Evolutionary conservation across 352 stramenopile genomes (phyloP).

Genomic region (Thraustotheca clavata): DNA sequence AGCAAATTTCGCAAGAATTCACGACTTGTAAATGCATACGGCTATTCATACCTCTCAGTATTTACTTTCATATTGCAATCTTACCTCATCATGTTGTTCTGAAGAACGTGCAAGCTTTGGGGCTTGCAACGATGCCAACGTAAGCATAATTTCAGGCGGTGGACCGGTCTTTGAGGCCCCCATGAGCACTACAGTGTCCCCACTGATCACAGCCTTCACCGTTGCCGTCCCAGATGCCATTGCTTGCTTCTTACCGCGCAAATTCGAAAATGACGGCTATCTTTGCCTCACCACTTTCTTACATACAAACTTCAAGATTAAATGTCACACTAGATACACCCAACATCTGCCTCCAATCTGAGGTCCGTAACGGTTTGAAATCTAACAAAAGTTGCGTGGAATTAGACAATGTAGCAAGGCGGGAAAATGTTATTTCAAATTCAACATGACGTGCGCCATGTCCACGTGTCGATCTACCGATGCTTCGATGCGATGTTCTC

Average conservation of each 20-base stretch:
- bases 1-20: conserved; percentile 94
- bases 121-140: conserved; percentile 91
- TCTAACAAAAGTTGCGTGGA: background rate
- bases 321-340: background rate
- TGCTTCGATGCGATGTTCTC: background rate
- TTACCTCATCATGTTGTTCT: conserved; percentile 55
- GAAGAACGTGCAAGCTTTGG: conserved; percentile 79
- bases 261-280: conserved; percentile 9
- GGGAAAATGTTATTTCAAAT: too few species aligned
- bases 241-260: background rate
- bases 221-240: conserved; percentile 85
- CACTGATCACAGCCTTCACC: conserved; percentile 96
- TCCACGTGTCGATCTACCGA: background rate
- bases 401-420: too few species aligned
- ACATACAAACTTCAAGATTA: background rate
- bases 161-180: conserved; percentile 74
- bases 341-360: background rate
- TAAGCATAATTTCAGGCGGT: conserved; percentile 94
- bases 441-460: background rate
- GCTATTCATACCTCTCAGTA: conserved; percentile 39
- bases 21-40: conserved; percentile 91
- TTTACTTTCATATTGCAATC: background rate
- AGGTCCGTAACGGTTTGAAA: background rate
- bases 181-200: conserved; percentile 96
- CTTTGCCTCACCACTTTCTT: background rate